Base-by-base conservation (phyloP, 164 flowering plant species). In the Akebia trifoliata region DNA sequence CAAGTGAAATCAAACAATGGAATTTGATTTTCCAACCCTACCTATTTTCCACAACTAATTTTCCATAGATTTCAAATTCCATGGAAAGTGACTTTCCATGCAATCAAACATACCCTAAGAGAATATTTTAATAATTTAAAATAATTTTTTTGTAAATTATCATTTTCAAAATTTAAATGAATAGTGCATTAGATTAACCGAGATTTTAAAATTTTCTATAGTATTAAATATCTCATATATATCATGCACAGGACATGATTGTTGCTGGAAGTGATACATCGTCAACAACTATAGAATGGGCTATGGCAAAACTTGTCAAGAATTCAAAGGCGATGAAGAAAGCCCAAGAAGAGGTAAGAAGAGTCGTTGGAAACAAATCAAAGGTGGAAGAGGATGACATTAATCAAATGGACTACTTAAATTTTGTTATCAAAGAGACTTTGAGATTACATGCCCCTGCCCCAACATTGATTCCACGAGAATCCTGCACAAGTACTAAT, bases 401-500 rank as follows among this genome's bases (percentile, higher is more conserved):
- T 14, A 36, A 43, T 3, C 17, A 59, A 56, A 69, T 74, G 70
- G 25, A 50, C 3, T 76, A 74, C 58, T n/a, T 81, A 36, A 76
- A 67, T 56, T 54, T 72, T 30, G 53, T 81, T 6, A 76, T 60
- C 18, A 60, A 60, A 21, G 64, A 60, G 31, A 50, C 46, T 9
- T 31, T 60, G 8, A 50, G 64, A 30, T 53, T 81, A 6, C 81
- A 78, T 60, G 59, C 76, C 5, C 75, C 85, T 6, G 32, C 29
- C 15, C 74, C 79, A 30, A 37, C 72, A 1, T 21, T 67, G 36
- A 14, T 74, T 8, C 68, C 72, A 5, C 59, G 79, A 46, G 68
- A 67, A 46, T 37, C 78, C 8, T 34, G 46, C 2, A 29, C 48
- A 8, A 50, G 49, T 10, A 29, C 54, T 1, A 37, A 54, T 2